Evolutionary conservation across 2,329 filamentous ascomycete species (phyloP), one percentile per base, ranked within the genome.

Genomic region (Colletotrichum tamarilloi): DNA sequence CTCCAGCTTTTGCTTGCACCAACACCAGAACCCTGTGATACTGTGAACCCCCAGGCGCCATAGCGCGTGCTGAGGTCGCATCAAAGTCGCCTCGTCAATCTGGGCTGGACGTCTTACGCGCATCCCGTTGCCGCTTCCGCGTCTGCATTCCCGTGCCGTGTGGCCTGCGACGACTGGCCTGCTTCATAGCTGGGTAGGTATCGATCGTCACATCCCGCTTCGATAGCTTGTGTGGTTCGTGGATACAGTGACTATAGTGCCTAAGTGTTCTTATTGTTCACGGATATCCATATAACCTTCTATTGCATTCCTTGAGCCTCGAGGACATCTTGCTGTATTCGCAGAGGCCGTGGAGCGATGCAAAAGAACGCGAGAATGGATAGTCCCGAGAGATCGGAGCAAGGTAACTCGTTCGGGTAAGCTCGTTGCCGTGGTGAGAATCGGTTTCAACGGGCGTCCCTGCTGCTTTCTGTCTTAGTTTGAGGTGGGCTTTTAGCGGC

Each of bases 21-120:
- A 35, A 11, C 32, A 35, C 32, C 11, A 35, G 42, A 53, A 53
- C 42, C 42, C 26, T 28, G 55, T n/a, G 22, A n/a, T 42, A 28
- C n/a, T 32, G 52, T 24, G 26, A 42, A 32, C 35, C 58, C 58
- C 58, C 53, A 12, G 53, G 22, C 26, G 11, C 26, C 55, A 26
- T 35, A 49, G 57, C 52, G 66, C 66, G 59, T 63, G 65, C n/a
- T 60, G 59, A 64, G 70, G 66, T 72, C 66, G 66, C 42, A 69
- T 70, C 70, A 65, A 56, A 32, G 69, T 46, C 55, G 67, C 59
- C 66, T 70, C 70, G 70, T 73, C 66, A 70, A 70, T 73, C 70
- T 73, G 42, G 46, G 32, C n/a, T 64, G 32, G 38, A 26, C 24
- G 28, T 59, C 16, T 60, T 64, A 38, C 66, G 38, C 67, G 53